Base-by-base conservation (phyloP, 1,284 basidiomycete genomes). In the Ustilago crameri region DNA sequence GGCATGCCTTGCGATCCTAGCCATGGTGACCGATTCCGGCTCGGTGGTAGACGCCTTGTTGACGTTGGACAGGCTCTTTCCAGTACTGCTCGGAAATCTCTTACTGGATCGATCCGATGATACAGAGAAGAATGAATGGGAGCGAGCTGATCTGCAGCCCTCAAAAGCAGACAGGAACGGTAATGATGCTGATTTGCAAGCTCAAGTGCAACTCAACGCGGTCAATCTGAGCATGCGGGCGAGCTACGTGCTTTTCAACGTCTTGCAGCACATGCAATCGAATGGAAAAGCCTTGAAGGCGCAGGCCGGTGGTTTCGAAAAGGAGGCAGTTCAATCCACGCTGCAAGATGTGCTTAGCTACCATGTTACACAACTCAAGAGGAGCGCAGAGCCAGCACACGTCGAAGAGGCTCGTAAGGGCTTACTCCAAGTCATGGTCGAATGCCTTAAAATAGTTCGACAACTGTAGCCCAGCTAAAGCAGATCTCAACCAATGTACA, bases 181-280 rank as follows among this genome's bases (percentile, higher is more conserved):
- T 3, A 49, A 22, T 22, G 34, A 12, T 1, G 50, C 24, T 3
- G 58, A 53, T 0, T n/a, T 35, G 3, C 53, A 61, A 45, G 58
- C 53, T 5, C 48, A 61, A 27, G 32, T 34, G 41, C 53, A 67
- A 15, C 64, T 67, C 41, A 61, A 67, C 30, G 58, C 27, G 10
- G 46, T 67, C 64, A 61, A 61, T 17, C 32, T 67, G 5, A 51
- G 58, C 27, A 24, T 67, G 17, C 64, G 64, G n/a, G 64, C 64
- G 12, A 42, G 58, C 58, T 61, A 57, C 5, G 64, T 67, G 42
- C 53, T 67, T 3, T n/a, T 61, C 49, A 67, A 53, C 27, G 50
- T 67, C 17, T 42, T 67, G 26, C 50, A 61, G 30, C 44, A 57
- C 40, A 35, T 67, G 2, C 17, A 38, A 26, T 34, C 24, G 3